phyloP scores from a whole-genome alignment of 2,329 filamentous ascomycete species.

The Achaetomium macrosporum region DNA sequence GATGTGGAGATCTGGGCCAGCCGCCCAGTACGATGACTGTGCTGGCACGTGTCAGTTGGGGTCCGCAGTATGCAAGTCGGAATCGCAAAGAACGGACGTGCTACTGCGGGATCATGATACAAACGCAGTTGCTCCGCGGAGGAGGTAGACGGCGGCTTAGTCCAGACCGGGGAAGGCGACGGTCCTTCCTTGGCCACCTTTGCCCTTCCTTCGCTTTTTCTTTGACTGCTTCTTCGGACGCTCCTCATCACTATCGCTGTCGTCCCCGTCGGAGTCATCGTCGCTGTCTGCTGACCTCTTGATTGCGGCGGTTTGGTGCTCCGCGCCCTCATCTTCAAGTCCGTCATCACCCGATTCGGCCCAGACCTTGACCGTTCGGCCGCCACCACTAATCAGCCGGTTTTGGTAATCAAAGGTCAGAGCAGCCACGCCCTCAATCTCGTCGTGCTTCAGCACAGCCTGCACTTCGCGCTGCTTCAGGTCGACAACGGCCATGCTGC shows the following conservation, averaged over 20 bases:
- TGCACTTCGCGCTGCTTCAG: constrained; percentile 68
- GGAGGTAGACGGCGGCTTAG: constrained; percentile 13
- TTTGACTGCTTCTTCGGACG: constrained; percentile 25
- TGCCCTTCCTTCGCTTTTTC: constrained; percentile 32
- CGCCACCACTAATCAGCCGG: constrained; percentile 84
- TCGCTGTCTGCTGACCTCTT: constrained; percentile 45
- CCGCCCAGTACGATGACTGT: background rate
- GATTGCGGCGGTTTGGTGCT: constrained; percentile 37
- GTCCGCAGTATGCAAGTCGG: background rate
- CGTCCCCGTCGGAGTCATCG: constrained; percentile 40
- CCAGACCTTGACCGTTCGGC: constrained; percentile 85
- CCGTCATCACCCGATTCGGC: constrained; percentile 54
- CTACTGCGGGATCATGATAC: background rate
- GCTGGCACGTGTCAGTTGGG: constrained; percentile 2
- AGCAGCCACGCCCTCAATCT: constrained; percentile 76
- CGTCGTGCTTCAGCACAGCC: constrained; percentile 67
- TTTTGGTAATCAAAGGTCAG: constrained; percentile 80
- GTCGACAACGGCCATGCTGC: constrained; percentile 69
- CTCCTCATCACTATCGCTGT: constrained; percentile 39
- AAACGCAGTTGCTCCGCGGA: too few species aligned
- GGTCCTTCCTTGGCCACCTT: constrained; percentile 20
- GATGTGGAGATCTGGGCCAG: background rate
- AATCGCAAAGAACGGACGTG: background rate
- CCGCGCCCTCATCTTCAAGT: constrained; percentile 42
- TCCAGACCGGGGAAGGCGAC: constrained; percentile 31